phyloP scores from a whole-genome alignment of 371 early-diverging fungal species.

The Mucor sp. region DNA sequence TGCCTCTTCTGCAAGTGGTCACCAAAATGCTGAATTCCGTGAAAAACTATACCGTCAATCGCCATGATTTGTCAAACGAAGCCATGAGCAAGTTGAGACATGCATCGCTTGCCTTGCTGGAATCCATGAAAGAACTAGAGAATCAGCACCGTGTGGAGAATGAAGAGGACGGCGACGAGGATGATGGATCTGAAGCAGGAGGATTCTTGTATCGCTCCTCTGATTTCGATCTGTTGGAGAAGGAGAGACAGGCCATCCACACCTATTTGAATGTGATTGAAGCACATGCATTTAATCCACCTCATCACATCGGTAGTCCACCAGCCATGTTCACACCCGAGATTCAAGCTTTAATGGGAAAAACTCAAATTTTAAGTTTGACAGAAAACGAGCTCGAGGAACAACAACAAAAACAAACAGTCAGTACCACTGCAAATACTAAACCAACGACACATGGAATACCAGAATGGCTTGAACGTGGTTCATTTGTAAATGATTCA shows the following conservation, averaged over 20 bases:
- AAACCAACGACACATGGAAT: slow-evolving; percentile 13
- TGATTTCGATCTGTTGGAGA: slow-evolving; percentile 34
- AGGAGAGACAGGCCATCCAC: slow-evolving; percentile 36
- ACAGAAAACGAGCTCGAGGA: slow-evolving; percentile 13
- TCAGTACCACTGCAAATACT: neutral
- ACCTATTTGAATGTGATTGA: slow-evolving; percentile 38
- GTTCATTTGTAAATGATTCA: slow-evolving; percentile 33
- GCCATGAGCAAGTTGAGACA: slow-evolving; percentile 35
- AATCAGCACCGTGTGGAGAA: slow-evolving; percentile 32
- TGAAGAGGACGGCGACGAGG: slow-evolving; percentile 24
- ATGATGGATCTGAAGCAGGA: slow-evolving; percentile 10
- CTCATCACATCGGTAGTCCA: slow-evolving; percentile 49
- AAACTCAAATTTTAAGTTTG: slow-evolving; percentile 20
- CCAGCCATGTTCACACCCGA: slow-evolving; percentile 38
- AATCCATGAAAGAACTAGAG: slow-evolving; percentile 42
- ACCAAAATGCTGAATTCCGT: slow-evolving; percentile 45
- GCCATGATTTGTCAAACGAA: slow-evolving; percentile 40
- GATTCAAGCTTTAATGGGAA: slow-evolving; percentile 39
- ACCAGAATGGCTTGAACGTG: slow-evolving; percentile 43
- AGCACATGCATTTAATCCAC: slow-evolving; percentile 42
- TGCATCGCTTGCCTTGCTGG: slow-evolving; percentile 34
- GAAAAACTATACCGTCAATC: slow-evolving; percentile 43
- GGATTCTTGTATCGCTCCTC: slow-evolving; percentile 36
- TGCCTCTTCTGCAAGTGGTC: slow-evolving; percentile 41
- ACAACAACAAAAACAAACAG: neutral